Conservation (phyloP, 495 filamentous ascomycete genomes). For the Penicillium odoratum region DNA sequence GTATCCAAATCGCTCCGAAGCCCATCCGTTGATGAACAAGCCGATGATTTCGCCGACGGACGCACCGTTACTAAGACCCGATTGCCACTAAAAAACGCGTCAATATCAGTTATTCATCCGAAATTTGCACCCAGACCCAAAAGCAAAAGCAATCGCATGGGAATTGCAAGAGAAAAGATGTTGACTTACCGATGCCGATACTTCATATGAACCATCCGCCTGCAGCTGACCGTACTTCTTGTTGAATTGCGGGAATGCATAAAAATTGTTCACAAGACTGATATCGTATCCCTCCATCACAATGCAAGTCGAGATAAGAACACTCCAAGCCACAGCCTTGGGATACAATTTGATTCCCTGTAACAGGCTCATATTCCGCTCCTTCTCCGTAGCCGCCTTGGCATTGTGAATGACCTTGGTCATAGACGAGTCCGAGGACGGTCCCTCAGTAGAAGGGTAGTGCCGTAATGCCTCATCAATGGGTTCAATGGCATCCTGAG, state of each 20-base stretch:
- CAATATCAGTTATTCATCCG: neutral
- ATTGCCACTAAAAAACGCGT: conserved; percentile 58
- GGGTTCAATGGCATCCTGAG: conserved; percentile 28
- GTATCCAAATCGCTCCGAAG: conserved; percentile 75
- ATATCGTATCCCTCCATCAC: conserved; percentile 62
- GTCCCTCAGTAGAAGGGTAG: conserved; percentile 21
- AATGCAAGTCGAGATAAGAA: conserved; percentile 55
- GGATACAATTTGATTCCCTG: conserved; percentile 54
- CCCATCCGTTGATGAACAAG: conserved; percentile 72
- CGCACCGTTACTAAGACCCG: conserved; percentile 70
- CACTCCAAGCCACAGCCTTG: conserved; percentile 56
- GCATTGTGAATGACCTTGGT: conserved; percentile 43
- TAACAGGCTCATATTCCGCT: conserved; percentile 46
- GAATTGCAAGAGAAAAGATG: neutral
- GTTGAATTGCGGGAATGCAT: conserved; percentile 58
- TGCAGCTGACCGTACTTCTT: conserved; percentile 63
- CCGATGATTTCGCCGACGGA: conserved; percentile 72
- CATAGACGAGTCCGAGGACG: conserved; percentile 30
- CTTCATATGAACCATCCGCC: conserved; percentile 60
- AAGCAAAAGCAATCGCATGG: neutral
- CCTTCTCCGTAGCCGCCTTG: conserved; percentile 46
- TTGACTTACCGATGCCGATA: conserved; percentile 54
- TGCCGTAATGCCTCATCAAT: conserved; percentile 18
- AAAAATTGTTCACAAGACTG: conserved; percentile 53
- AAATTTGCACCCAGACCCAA: neutral